Base-by-base conservation (phyloP, 2,329 filamentous ascomycete genomes). In the Exophiala bonariae region DNA sequence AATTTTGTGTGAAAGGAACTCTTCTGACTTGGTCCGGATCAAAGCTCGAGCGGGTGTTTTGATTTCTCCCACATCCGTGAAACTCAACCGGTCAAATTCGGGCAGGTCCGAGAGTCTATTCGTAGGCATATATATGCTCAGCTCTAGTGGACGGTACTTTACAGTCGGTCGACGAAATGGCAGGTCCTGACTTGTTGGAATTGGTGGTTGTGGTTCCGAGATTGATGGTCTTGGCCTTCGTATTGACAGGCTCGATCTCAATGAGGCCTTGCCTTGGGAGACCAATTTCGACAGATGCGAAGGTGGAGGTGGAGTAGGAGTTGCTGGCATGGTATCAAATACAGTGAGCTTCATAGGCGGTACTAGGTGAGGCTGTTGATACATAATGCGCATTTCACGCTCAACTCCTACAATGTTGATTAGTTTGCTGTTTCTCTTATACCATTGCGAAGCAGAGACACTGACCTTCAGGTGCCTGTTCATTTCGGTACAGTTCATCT, bases 21-120 rank as follows among this genome's bases (percentile, higher is more conserved):
- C 47, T 31, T 56, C 59, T 6, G 59, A 61, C 39, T 53, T 52
- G 4, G 59, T 55, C 17, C 59, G 44, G 18, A 57, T 16, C 35
- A 68, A 48, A 16, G 66, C 64, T 43, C 61, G 67, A 13, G 65
- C 60, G 2, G 70, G 69, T 2, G 59, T 54, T 52, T 59, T 50
- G 55, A 62, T 59, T 49, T 59, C 48, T 17, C 58, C 50, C 13
- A 46, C 23, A 49, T 63, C 61, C 2, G 64, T 62, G 13, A 71
- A 49, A n/a, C 62, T 61, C 37, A 71, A 67, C 2, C 60, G 43
- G 14, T 67, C 65, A 50, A 76, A 76, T 18, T 62, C 61, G 16
- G 73, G 73, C 22, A 76, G 62, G 47, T 71, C 65, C 20, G 73
- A 70, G 11, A 75, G 58, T 47, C 64, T 63, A 56, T 73, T 70